Evolutionary conservation across 495 filamentous ascomycete genomes (phyloP), one percentile per base, ranked within the genome.

Genomic region (Penicillium cataractarum): DNA sequence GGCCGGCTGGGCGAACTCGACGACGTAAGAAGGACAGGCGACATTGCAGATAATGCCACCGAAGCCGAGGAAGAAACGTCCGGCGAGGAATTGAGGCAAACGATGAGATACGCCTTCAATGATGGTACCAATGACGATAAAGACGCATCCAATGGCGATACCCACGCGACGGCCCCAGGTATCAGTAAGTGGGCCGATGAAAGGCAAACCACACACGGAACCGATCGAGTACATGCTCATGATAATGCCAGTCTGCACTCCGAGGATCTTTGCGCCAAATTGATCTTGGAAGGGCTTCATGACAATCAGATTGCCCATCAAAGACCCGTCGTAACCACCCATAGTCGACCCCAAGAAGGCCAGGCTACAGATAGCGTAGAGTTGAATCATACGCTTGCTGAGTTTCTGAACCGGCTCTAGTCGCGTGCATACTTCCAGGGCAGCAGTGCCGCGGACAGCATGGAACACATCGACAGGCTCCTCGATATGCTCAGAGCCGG

Each of bases 31-130:
- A 57, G 90, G 90, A 17, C 85, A 83, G 67, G 91, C 86, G 70
- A 92, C 90, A 7, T 86, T 84, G 31, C 90, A 86, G 65, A 90
- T 91, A 19, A 86, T 83, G 21, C 89, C 87, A 10, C 89, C 89
- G 66, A 92, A 90, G 3, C 89, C 89, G 26, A 93, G 83, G 24
- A 91, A 69, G 71, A 92, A 92, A 15, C 90, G 83, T n/a, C 89
- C 90, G n/a, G 80, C 88, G 65, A 90, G 85, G 63, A 92, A 90
- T 65, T 81, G 77, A 13, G 67, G 68, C 17, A 83, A 66, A 55
- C 32, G 35, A 13, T 44, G 67, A 1, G 80, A 73, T 1, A 77
- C 65, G 2, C 77, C 83, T 61, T 83, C 79, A 21, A 85, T 70
- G 62, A 75, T 74, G 3, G 84, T 84, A 15, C 84, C 82, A 27